Percentiles rank a stretch among this genome's conserved stretches.
Conservation (phyloP, 495 filamentous ascomycete species). For the Lasiosphaeria ovina region DNA sequence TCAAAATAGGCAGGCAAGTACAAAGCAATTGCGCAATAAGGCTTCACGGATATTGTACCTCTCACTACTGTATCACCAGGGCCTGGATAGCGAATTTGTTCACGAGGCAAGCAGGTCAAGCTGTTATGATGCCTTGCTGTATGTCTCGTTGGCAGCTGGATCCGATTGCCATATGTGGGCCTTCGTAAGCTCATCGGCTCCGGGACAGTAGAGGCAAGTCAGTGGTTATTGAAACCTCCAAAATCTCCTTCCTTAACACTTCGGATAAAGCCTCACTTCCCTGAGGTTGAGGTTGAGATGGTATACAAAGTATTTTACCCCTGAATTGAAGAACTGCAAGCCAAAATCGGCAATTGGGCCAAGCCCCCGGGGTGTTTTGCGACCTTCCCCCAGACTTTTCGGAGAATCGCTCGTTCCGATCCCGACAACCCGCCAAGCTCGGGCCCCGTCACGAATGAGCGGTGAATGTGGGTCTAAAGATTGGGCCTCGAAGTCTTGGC, state of each 20-base stretch:
- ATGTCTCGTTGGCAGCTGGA: neutral
- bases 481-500: too few species aligned
- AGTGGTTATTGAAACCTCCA: too few species aligned
- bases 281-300: neutral
- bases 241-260: too few species aligned
- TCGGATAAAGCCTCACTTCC: too few species aligned
- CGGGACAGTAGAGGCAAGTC: neutral
- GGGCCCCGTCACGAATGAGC: neutral
- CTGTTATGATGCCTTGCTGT: neutral
- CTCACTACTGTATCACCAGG: neutral
- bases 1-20: slow-evolving; percentile 3
- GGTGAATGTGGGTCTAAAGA: neutral
- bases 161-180: neutral
- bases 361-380: too few species aligned
- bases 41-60: neutral
- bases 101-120: neutral
- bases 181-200: neutral
- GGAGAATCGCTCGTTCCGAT: neutral
- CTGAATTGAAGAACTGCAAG: neutral
- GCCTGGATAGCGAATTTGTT: neutral
- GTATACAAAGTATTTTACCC: neutral
- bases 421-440: neutral
- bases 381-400: neutral
- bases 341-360: neutral
- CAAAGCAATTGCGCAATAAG: neutral